Conservation (phyloP, 192 early-diverging fungal species). For the Phycomyces blakesleeanus region DNA sequence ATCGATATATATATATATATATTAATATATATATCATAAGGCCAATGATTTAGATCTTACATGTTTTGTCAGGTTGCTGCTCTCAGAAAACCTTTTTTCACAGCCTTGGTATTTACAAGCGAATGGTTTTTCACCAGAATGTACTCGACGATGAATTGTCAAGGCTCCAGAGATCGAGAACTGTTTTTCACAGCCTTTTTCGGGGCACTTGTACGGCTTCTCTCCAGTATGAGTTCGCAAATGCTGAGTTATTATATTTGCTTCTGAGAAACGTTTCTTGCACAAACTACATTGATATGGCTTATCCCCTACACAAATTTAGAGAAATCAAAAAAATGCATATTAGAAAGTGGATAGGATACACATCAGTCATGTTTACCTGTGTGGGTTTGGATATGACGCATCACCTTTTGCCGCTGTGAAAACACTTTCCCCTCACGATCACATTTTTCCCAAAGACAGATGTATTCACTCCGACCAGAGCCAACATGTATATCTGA, state of each 20-base stretch:
- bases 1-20: neutral
- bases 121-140: conserved; percentile 60
- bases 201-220: conserved; percentile 63
- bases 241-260: conserved; percentile 74
- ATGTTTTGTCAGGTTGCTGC: conserved; percentile 54
- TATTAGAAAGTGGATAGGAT: no score
- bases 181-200: conserved; percentile 58
- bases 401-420: conserved; percentile 59
- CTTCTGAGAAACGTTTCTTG: conserved; percentile 76
- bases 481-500: conserved; percentile 61
- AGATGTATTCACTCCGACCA: conserved; percentile 53
- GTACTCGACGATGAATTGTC: conserved; percentile 66
- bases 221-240: conserved; percentile 78
- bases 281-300: conserved; percentile 77
- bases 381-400: conserved; percentile 85
- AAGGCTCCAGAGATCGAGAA: conserved; percentile 68
- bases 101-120: conserved; percentile 51
- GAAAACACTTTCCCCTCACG: conserved; percentile 46
- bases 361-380: no score
- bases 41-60: conserved; percentile 12
- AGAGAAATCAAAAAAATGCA: no score
- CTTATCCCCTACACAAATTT: conserved; percentile 56
- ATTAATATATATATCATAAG: conserved; percentile 4
- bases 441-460: conserved; percentile 50
- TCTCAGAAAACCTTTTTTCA: conserved; percentile 53